phyloP scores from a whole-genome alignment of 805 yeast genomes.

The Kodamaea neixiangensis region DNA sequence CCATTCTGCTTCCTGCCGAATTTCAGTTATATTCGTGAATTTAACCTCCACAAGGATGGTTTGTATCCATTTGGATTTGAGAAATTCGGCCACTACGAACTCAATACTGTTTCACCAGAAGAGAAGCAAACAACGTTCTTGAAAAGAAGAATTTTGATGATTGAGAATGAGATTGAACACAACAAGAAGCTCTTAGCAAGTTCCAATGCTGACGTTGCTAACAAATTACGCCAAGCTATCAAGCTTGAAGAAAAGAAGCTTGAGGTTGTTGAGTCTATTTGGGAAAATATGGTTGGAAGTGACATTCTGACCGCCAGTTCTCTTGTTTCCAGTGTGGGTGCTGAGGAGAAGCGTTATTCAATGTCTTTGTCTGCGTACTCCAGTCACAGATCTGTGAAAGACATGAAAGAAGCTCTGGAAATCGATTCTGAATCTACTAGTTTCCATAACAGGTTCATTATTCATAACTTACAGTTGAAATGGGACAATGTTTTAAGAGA shows the following conservation, averaged over 20 bases:
- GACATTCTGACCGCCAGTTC: constrained; percentile 10
- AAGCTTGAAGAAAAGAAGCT: constrained; percentile 19
- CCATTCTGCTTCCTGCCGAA: constrained; percentile 58
- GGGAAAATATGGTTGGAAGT: constrained; percentile 18
- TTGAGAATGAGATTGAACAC: constrained; percentile 16
- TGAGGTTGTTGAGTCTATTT: constrained; percentile 26
- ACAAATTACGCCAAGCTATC: constrained; percentile 20
- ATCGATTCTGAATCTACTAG: constrained; percentile 27
- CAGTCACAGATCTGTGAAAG: constrained; percentile 21
- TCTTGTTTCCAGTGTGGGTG: not conserved
- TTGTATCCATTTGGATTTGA: constrained; percentile 62
- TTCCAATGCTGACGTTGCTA: constrained; percentile 23
- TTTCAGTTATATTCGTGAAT: constrained; percentile 61
- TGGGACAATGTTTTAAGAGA: constrained; percentile 79
- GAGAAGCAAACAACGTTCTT: constrained; percentile 52
- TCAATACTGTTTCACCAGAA: constrained; percentile 56
- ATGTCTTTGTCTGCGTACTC: constrained; percentile 32
- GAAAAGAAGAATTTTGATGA: constrained; percentile 16
- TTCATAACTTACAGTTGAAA: constrained; percentile 71
- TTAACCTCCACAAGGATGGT: constrained; percentile 44
- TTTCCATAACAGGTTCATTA: constrained; percentile 68
- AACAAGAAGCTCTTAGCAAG: constrained; percentile 18
- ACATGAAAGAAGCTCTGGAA: constrained; percentile 17
- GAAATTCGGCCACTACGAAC: constrained; percentile 64
- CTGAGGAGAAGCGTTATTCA: constrained; percentile 13